These are phyloP conservation scores for Annulohypoxylon moriforme DNA, from an alignment of 495 filamentous ascomycete genomes.

Conservation along the genomic window DNA sequence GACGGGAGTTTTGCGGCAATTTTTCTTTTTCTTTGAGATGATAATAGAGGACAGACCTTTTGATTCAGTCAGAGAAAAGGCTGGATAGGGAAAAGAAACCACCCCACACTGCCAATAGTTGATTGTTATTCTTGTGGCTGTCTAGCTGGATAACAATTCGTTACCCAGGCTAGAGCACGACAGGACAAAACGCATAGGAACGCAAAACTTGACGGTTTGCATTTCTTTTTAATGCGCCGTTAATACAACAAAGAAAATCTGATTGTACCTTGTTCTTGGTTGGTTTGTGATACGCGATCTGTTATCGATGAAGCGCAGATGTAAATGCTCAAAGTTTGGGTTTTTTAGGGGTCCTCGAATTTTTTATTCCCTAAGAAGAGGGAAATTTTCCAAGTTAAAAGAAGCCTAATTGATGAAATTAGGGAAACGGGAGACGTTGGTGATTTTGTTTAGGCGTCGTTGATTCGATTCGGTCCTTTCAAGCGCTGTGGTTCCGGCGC, in stretches of 20 bases:
- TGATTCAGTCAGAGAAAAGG: constrained; percentile 14
- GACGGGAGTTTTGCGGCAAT: constrained; percentile 21
- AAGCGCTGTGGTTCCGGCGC: constrained; percentile 25
- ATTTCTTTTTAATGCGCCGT: not conserved
- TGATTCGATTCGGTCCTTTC: constrained; percentile 11
- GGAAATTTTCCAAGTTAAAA: not conserved
- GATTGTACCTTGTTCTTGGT: not conserved
- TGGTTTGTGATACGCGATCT: not conserved
- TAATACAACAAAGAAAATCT: constrained; percentile 6
- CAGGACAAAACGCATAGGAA: constrained; percentile 2
- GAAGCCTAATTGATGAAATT: not conserved
- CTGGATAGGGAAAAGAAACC: not conserved
- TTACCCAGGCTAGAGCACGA: not conserved
- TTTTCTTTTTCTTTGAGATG: not conserved
- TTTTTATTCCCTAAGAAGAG: not conserved
- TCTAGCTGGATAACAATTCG: constrained; percentile 13
- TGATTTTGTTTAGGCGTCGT: constrained; percentile 11
- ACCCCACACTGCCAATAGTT: constrained; percentile 10
- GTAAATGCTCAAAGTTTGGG: not conserved
- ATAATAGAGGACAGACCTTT: constrained; percentile 31
- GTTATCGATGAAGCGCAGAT: not conserved
- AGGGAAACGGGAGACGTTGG: not conserved
- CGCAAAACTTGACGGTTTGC: not conserved
- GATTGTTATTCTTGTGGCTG: not conserved
- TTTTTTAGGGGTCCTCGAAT: not conserved